Base-by-base conservation (phyloP, 345 rosid genomes). In the Orychophragmus violaceus region DNA sequence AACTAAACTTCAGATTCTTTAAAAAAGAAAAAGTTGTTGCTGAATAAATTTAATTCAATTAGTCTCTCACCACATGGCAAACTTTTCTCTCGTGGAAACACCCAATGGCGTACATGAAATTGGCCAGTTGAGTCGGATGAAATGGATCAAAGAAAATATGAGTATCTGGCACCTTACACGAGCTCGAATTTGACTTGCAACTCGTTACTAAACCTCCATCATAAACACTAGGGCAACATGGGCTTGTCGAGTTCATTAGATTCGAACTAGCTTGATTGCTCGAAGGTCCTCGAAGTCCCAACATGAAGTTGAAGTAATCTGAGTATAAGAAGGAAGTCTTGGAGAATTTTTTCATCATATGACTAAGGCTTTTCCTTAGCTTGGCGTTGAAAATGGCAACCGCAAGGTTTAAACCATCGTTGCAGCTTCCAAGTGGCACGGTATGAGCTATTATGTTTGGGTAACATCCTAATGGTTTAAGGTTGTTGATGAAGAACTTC, bases 401-500 rank as follows among this genome's bases (percentile, higher is more conserved):
- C 25, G 46, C 72, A 29, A 11, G 56, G 56, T 72, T 66, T 51
- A 66, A 0, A 0, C 2, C 0, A 2, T 62, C 53, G 41, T 62
- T 62, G 64, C 69, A 68, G 41, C 53, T 62, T 54, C 74, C 78
- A 13, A 29, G 28, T 66, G 42, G 72, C 25, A 41, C 30, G 13
- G 41, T 42, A 11, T 7, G 11, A 28, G 10, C 56, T 19, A 74
- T n/a, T 9, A 41, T 11, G 41, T 51, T 52, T 37, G 77, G 77
- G 50, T 66, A 74, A 59, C 77, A 74, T 23, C 77, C 77, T 67
- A 68, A 11, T 16, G 78, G 78, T 8, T 66, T 68, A 27, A 74
- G 2, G 60, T 68, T 74, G 64, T 74, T 67, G 17, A 74, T 62
- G 23, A 74, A 74, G 27, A 74, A 53, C 19, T 68, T 74, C 19